Conservation (phyloP, 352 stramenopile species). For the Pythium dissimile region DNA sequence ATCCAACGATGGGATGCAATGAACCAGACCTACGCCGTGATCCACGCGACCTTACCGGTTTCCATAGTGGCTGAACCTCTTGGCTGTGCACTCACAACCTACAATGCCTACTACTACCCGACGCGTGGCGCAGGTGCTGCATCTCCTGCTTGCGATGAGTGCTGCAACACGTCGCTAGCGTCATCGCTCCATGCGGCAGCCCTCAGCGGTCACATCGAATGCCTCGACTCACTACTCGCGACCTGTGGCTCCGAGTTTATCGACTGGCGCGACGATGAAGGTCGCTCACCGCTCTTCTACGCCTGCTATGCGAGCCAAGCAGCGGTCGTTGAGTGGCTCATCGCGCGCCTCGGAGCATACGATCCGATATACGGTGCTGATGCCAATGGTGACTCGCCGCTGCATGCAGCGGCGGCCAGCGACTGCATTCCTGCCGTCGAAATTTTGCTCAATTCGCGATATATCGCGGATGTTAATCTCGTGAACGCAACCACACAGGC, state of each 20-base stretch:
- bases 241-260: constrained; percentile 26
- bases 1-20: constrained; percentile 46
- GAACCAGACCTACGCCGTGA: constrained; percentile 39
- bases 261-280: constrained; percentile 59
- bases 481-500: constrained; percentile 33
- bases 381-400: constrained; percentile 51
- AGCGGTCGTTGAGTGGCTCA: constrained; percentile 40
- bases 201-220: constrained; percentile 46
- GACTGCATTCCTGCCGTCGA: constrained; percentile 26
- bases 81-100: constrained; percentile 52
- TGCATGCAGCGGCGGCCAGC: constrained; percentile 53
- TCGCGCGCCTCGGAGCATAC: constrained; percentile 16
- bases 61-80: constrained; percentile 12
- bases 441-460: constrained; percentile 38
- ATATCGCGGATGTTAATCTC: constrained; percentile 36
- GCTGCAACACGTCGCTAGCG: constrained; percentile 49
- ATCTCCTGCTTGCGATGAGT: constrained; percentile 37
- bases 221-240: constrained; percentile 29
- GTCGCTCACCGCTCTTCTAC: constrained; percentile 68
- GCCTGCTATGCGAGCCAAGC: constrained; percentile 59
- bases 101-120: constrained; percentile 42
- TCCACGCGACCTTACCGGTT: constrained; percentile 21
- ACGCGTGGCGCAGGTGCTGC: background rate
- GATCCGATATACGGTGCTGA: constrained; percentile 22
- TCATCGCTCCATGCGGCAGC: constrained; percentile 58